Percentiles rank a stretch among this genome's conserved stretches.
Evolutionary conservation across 306 rosid genomes (phyloP).

Genomic region (Canavalia gladiata): DNA sequence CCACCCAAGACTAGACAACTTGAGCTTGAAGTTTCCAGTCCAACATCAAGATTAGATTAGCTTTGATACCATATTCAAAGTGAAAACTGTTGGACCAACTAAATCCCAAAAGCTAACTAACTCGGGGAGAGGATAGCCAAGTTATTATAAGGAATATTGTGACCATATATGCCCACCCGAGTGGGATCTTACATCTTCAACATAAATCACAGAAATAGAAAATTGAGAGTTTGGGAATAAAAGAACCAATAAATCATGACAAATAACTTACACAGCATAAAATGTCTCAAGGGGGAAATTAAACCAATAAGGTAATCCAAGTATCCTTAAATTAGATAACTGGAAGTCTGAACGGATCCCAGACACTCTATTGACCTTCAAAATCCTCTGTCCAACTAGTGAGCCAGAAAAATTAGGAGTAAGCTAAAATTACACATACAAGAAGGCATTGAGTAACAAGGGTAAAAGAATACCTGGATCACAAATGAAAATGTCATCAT

Average conservation of each 20-base stretch:
- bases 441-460: constrained; percentile 14
- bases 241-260: constrained; percentile 13
- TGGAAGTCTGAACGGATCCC: constrained; percentile 61
- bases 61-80: not conserved
- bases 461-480: constrained; percentile 69
- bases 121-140: not conserved
- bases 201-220: constrained; percentile 31
- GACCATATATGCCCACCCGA: not conserved
- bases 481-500: constrained; percentile 69
- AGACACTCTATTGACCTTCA: constrained; percentile 68
- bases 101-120: not conserved
- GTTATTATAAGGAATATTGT: not conserved
- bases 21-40: not conserved
- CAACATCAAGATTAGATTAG: not conserved
- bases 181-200: not conserved
- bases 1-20: not conserved
- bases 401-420: constrained; percentile 52
- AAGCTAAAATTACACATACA: constrained; percentile 32
- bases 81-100: not conserved
- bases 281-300: constrained; percentile 64
- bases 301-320: constrained; percentile 93
- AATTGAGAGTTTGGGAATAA: constrained; percentile 19
- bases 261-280: constrained; percentile 65
- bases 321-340: constrained; percentile 80
- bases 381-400: constrained; percentile 83